phyloP scores from a whole-genome alignment of 2,329 filamentous ascomycete species.

The Calonectria henricotiae region DNA sequence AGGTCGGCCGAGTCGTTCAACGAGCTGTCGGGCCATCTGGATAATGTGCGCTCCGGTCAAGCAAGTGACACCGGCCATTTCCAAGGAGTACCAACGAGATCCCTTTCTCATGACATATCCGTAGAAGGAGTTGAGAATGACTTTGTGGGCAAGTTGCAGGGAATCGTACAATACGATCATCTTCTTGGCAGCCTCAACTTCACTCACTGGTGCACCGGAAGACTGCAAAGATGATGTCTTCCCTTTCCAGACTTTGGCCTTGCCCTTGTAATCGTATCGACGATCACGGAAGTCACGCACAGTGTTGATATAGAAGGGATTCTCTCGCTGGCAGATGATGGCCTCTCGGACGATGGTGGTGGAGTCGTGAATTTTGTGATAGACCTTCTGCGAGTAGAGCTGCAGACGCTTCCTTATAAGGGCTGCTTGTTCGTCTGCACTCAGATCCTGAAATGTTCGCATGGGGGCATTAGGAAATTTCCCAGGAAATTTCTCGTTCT shows the following conservation, averaged over 20 bases:
- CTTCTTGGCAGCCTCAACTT: conserved; percentile 96
- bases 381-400: conserved; percentile 97
- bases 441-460: conserved; percentile 86
- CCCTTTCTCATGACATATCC: conserved; percentile 99
- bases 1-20: conserved; percentile 93
- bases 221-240: conserved; percentile 92
- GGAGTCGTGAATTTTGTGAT: conserved; percentile 98
- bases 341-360: conserved; percentile 95
- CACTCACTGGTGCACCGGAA: conserved; percentile 80
- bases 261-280: conserved; percentile 97
- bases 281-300: conserved; percentile 97
- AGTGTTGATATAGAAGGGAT: conserved; percentile 98
- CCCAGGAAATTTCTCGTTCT: conserved; percentile 93
- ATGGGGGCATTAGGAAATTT: conserved; percentile 79
- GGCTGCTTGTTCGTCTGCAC: conserved; percentile 84
- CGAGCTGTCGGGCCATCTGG: conserved; percentile 93
- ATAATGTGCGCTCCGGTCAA: conserved; percentile 97
- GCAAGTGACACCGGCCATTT: conserved; percentile 99
- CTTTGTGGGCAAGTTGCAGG: conserved; percentile 96
- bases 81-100: conserved; percentile 98
- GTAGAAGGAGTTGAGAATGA: conserved; percentile 99
- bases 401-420: conserved; percentile 90
- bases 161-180: conserved; percentile 99
- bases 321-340: conserved; percentile 98
- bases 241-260: conserved; percentile 98